phyloP scores from a whole-genome alignment of 2,329 filamentous ascomycete species.

The Exophiala xenobiotica region DNA sequence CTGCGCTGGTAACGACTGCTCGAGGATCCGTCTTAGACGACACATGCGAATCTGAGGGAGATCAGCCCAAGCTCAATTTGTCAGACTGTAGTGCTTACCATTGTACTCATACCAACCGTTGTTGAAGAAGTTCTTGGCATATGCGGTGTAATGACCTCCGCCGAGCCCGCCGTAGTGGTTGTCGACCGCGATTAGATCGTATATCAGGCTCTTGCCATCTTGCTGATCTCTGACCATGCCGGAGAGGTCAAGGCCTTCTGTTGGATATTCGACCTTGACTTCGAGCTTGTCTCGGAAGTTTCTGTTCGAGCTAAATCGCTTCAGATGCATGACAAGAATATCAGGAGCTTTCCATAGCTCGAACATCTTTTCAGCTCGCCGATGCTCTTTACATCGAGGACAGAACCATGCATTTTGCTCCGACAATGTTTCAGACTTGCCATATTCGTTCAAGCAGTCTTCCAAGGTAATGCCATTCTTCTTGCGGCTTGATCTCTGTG shows the following conservation, averaged over 20 bases:
- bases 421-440: constrained; percentile 88
- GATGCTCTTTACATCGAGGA: constrained; percentile 89
- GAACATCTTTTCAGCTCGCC: constrained; percentile 91
- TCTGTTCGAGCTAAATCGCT: constrained; percentile 85
- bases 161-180: constrained; percentile 92
- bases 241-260: constrained; percentile 80
- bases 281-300: constrained; percentile 88
- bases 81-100: constrained; percentile 57
- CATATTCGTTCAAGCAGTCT: constrained; percentile 91
- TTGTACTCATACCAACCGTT: constrained; percentile 95
- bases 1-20: constrained; percentile 69
- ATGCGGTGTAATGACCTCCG: constrained; percentile 94
- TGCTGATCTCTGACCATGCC: constrained; percentile 76
- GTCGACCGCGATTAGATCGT: constrained; percentile 93
- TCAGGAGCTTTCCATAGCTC: constrained; percentile 97
- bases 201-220: constrained; percentile 77
- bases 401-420: constrained; percentile 98
- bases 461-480: constrained; percentile 79
- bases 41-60: constrained; percentile 69
- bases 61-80: constrained; percentile 1
- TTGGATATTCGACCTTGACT: constrained; percentile 84
- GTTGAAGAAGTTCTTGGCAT: constrained; percentile 87
- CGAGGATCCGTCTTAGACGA: constrained; percentile 59
- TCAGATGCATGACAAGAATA: constrained; percentile 90
- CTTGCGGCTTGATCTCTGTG: constrained; percentile 62